Evolutionary conservation across 352 stramenopile genomes (phyloP).

Genomic region (Pythium scleroteichum): DNA sequence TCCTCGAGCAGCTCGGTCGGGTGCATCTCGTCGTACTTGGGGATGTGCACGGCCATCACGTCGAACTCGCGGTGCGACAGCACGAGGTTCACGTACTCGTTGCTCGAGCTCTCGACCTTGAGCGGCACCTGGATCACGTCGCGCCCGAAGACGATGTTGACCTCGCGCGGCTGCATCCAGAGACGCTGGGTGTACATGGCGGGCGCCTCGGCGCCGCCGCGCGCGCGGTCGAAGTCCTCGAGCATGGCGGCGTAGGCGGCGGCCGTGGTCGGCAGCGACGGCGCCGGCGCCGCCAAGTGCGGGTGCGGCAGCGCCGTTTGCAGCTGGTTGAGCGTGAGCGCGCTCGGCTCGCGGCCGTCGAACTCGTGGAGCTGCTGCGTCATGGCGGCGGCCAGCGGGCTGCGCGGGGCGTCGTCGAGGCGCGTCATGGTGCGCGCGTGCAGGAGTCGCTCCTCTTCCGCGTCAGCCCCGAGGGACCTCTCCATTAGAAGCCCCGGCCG

Average conservation of each 20-base stretch:
- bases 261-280: neutral
- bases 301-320: conserved; percentile 18
- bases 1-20: conserved; percentile 53
- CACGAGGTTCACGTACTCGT: conserved; percentile 69
- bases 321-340: conserved; percentile 24
- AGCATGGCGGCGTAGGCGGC: conserved; percentile 14
- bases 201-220: conserved; percentile 3
- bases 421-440: conserved; percentile 14
- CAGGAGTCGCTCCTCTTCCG: conserved; percentile 9
- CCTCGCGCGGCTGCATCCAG: conserved; percentile 26
- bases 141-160: conserved; percentile 58
- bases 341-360: conserved; percentile 1
- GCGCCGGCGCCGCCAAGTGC: conserved; percentile 11
- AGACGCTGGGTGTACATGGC: conserved; percentile 22
- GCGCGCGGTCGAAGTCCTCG: conserved; percentile 16
- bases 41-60: conserved; percentile 69
- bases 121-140: conserved; percentile 82
- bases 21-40: conserved; percentile 66
- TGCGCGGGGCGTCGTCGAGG: conserved; percentile 19
- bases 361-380: conserved; percentile 26
- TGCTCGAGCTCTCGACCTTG: conserved; percentile 36
- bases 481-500: conserved; percentile 13
- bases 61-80: conserved; percentile 81
- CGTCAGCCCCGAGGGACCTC: neutral
- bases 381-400: conserved; percentile 21